phyloP scores from a whole-genome alignment of 2,329 filamentous ascomycete species.

The Blastomyces emzantsi region DNA sequence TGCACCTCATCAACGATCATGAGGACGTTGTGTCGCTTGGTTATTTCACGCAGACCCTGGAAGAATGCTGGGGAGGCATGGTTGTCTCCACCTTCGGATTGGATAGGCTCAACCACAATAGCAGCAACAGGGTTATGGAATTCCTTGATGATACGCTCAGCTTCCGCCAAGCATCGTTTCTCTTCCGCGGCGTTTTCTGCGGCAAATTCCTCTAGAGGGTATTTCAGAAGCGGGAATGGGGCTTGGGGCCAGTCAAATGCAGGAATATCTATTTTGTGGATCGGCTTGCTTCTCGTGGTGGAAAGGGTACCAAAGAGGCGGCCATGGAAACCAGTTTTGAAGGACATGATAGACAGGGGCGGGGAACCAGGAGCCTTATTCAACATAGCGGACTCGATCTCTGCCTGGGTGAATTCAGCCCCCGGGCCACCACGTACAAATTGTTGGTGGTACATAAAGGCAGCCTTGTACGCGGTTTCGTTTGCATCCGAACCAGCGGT shows the following conservation, averaged over 20 bases:
- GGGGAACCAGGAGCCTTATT: constrained; percentile 73
- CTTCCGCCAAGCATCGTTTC: constrained; percentile 69
- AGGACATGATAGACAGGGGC: constrained; percentile 75
- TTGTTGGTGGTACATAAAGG: constrained; percentile 86
- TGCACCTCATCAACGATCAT: constrained; percentile 93
- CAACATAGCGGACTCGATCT: constrained; percentile 65
- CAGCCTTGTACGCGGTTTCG: constrained; percentile 89
- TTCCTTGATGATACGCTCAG: constrained; percentile 69
- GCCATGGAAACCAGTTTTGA: constrained; percentile 83
- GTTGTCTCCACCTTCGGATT: constrained; percentile 92
- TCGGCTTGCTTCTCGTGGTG: constrained; percentile 83
- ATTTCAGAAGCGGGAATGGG: constrained; percentile 75
- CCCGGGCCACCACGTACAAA: constrained; percentile 67
- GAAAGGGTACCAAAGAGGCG: constrained; percentile 80
- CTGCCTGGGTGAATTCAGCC: constrained; percentile 70
- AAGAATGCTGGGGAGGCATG: constrained; percentile 85
- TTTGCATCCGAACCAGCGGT: constrained; percentile 88
- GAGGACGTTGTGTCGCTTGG: constrained; percentile 56
- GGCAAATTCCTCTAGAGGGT: constrained; percentile 70
- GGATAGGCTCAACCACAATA: constrained; percentile 79
- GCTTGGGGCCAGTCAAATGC: constrained; percentile 94
- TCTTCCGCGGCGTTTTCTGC: constrained; percentile 77
- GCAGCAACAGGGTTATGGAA: constrained; percentile 74
- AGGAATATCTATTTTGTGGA: constrained; percentile 91
- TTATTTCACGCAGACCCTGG: constrained; percentile 69